phyloP scores from a whole-genome alignment of 306 rosid species.

The Morella rubra region DNA sequence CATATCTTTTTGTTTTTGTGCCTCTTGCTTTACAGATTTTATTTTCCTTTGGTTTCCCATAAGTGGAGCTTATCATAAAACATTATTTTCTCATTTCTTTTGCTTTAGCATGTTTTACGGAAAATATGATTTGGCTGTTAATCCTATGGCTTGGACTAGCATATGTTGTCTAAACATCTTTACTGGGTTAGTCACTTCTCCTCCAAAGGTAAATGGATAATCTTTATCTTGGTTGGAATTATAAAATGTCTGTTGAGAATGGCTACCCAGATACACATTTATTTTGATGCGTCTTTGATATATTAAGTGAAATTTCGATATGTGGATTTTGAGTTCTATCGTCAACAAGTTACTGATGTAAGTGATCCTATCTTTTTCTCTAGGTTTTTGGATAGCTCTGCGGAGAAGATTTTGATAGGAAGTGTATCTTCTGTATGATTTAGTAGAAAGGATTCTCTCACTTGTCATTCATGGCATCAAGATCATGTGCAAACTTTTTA shows the following conservation, averaged over 20 bases:
- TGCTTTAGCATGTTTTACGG: not conserved
- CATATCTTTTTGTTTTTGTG: not conserved
- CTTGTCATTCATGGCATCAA: slow-evolving; percentile 49
- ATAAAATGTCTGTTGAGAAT: not conserved
- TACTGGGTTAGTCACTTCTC: not conserved
- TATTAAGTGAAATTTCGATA: not conserved
- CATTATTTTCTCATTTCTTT: not conserved
- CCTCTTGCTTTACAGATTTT: not conserved
- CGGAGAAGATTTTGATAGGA: slow-evolving; percentile 6
- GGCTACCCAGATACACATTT: not conserved
- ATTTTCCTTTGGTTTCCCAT: not conserved
- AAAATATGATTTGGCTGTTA: not conserved
- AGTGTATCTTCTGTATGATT: slow-evolving; percentile 26
- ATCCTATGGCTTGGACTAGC: not conserved
- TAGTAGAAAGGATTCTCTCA: slow-evolving; percentile 16
- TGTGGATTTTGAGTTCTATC: not conserved
- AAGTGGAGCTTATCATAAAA: not conserved
- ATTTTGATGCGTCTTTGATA: too few species aligned
- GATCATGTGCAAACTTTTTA: slow-evolving; percentile 55
- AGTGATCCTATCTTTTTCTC: not conserved
- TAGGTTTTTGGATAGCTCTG: slow-evolving; percentile 20
- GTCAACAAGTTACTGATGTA: not conserved
- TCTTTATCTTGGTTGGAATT: not conserved
- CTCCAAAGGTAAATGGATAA: not conserved
- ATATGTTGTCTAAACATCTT: not conserved